These are phyloP conservation scores for Nicotiana attenuata DNA, from an alignment of 257 asterid species.

Conservation along the genomic window DNA sequence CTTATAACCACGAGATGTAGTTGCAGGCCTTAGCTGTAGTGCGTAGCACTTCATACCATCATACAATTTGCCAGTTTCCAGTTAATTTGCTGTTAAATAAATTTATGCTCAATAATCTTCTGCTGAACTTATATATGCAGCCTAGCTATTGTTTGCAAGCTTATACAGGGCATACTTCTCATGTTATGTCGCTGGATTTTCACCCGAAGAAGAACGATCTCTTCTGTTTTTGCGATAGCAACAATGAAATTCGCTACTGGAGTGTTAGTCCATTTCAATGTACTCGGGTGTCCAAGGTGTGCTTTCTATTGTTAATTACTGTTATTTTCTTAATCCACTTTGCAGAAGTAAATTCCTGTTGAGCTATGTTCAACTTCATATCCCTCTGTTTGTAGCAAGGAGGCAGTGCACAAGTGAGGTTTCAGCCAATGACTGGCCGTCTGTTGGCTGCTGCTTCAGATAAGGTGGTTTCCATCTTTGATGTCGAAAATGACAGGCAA, in stretches of 20 bases:
- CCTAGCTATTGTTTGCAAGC: constrained; percentile 19
- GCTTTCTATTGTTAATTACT: not conserved
- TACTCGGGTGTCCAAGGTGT: constrained; percentile 17
- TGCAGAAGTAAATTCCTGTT: not conserved
- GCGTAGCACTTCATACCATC: no score
- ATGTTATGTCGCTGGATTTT: constrained; percentile 23
- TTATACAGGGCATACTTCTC: constrained; percentile 15
- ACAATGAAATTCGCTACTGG: constrained; percentile 21
- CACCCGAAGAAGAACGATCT: constrained; percentile 21
- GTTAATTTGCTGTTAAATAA: not conserved
- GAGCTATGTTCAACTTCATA: not conserved
- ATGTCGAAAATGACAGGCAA: constrained; percentile 19
- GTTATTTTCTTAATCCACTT: not conserved
- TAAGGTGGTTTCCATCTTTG: constrained; percentile 20
- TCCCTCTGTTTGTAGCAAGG: constrained; percentile 15
- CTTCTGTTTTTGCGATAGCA: constrained; percentile 18
- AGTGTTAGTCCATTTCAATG: constrained; percentile 11
- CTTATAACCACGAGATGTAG: not conserved
- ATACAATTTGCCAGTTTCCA: not conserved
- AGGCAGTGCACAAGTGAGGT: constrained; percentile 24
- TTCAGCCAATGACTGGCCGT: constrained; percentile 20
- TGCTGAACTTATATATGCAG: constrained; percentile 9
- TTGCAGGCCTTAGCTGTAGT: not conserved
- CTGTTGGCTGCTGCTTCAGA: constrained; percentile 24
- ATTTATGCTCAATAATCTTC: not conserved